Conservation (phyloP, 176 grass and related monocot species). For the Saccharum officinarum region DNA sequence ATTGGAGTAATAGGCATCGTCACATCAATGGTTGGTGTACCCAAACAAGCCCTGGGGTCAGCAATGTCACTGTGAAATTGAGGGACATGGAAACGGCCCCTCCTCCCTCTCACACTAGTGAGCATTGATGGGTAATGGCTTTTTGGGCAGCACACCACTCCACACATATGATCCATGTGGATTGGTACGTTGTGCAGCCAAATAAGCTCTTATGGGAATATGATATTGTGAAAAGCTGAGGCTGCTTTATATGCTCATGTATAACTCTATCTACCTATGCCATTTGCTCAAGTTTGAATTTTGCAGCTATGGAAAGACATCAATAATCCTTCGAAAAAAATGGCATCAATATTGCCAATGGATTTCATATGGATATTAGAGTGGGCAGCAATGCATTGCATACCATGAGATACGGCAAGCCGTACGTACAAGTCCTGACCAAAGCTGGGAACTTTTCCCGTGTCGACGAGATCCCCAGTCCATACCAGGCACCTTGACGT, state of each 20-base stretch:
- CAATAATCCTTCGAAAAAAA: too few relatives aligned
- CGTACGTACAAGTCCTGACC: neutral
- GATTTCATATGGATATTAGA: neutral
- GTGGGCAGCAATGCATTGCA: neutral
- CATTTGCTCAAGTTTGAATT: neutral
- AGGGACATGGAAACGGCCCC: too few relatives aligned
- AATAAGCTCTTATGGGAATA: too few relatives aligned
- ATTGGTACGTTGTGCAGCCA: too few relatives aligned
- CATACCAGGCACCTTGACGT: slow-evolving; percentile 47
- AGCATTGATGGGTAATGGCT: neutral
- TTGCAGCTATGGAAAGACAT: too few relatives aligned
- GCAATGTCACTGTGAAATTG: too few relatives aligned
- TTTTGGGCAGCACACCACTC: too few relatives aligned
- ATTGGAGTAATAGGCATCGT: neutral
- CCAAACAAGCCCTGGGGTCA: too few relatives aligned
- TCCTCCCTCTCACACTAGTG: neutral
- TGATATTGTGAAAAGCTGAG: too few relatives aligned
- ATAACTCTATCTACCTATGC: neutral
- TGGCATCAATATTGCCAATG: neutral
- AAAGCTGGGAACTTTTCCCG: neutral
- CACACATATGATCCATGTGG: too few relatives aligned
- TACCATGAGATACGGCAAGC: neutral
- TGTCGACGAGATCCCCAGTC: slow-evolving; percentile 45
- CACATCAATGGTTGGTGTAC: too few relatives aligned
- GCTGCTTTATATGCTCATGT: neutral